Conservation (phyloP, 345 rosid species). For the Gossypium turneri region DNA sequence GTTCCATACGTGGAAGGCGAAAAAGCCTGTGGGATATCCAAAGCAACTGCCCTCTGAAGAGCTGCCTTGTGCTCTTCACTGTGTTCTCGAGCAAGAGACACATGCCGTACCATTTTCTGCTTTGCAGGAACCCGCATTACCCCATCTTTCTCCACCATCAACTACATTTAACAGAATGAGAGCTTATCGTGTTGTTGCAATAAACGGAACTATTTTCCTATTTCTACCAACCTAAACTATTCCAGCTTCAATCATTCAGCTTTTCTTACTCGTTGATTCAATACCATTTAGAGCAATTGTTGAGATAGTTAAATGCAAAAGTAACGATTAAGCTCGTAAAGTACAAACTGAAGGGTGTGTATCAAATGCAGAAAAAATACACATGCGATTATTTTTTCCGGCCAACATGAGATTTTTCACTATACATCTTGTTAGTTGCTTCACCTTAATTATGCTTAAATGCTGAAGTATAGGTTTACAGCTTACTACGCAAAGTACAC, state of each 20-base stretch:
- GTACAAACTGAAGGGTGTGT: not conserved
- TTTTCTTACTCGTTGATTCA: not conserved
- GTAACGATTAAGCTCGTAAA: not conserved
- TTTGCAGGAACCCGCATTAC: slow-evolving; percentile 64
- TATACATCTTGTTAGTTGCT: not conserved
- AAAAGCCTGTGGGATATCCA: slow-evolving; percentile 62
- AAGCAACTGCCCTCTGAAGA: slow-evolving; percentile 58
- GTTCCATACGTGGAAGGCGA: slow-evolving; percentile 71
- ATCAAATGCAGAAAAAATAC: not conserved
- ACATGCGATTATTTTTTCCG: not conserved
- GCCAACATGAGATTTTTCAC: not conserved
- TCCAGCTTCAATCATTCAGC: not conserved
- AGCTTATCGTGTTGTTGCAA: not conserved
- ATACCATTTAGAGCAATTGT: not conserved
- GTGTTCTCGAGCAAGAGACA: slow-evolving; percentile 67
- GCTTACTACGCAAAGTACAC: not conserved
- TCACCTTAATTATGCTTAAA: not conserved
- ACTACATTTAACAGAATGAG: slow-evolving; percentile 32
- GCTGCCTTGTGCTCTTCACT: slow-evolving; percentile 81
- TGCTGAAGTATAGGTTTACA: not conserved
- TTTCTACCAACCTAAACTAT: not conserved
- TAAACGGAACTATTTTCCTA: not conserved
- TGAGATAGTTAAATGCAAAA: not conserved
- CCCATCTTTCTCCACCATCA: slow-evolving; percentile 73
- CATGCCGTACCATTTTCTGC: slow-evolving; percentile 77